Conservation (phyloP, 2,329 filamentous ascomycete species). For the Xylariaceae sp. region DNA sequence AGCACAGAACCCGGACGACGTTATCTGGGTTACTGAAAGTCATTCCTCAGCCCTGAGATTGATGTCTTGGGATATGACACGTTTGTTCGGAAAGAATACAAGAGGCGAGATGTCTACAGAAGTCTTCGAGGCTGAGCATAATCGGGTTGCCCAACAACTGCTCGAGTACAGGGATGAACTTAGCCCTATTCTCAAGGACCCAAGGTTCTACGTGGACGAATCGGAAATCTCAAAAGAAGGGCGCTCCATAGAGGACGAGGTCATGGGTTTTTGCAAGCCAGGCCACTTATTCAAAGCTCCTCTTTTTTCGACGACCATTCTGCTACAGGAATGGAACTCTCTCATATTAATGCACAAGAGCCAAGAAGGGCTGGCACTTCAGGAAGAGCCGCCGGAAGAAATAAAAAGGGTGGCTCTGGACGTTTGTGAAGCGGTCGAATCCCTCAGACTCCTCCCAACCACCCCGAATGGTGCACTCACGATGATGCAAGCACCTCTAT, state of each 20-base stretch:
- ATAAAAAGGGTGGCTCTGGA: slow-evolving; percentile 60
- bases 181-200: slow-evolving; percentile 58
- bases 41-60: slow-evolving; percentile 64
- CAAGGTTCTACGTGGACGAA: slow-evolving; percentile 60
- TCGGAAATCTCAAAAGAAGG: slow-evolving; percentile 55
- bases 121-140: slow-evolving; percentile 62
- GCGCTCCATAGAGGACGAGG: slow-evolving; percentile 55
- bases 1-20: slow-evolving; percentile 54
- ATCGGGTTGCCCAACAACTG: slow-evolving; percentile 45
- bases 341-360: slow-evolving; percentile 77
- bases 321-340: slow-evolving; percentile 73
- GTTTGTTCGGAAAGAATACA: slow-evolving; percentile 67
- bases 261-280: slow-evolving; percentile 69
- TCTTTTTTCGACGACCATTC: slow-evolving; percentile 69
- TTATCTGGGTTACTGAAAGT: slow-evolving; percentile 64
- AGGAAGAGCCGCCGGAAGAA: slow-evolving; percentile 48
- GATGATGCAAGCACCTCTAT: slow-evolving; percentile 70
- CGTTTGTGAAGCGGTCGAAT: slow-evolving; percentile 75
- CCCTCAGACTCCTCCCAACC: slow-evolving; percentile 67
- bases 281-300: slow-evolving; percentile 67
- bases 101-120: slow-evolving; percentile 61
- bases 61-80: slow-evolving; percentile 75
- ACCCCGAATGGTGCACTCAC: slow-evolving; percentile 68
- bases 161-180: slow-evolving; percentile 52
- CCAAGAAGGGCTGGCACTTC: slow-evolving; percentile 59